These are phyloP conservation scores for Vitis hybrid DNA, from an alignment of 177 flowering plant genomes.

Conservation along the genomic window DNA sequence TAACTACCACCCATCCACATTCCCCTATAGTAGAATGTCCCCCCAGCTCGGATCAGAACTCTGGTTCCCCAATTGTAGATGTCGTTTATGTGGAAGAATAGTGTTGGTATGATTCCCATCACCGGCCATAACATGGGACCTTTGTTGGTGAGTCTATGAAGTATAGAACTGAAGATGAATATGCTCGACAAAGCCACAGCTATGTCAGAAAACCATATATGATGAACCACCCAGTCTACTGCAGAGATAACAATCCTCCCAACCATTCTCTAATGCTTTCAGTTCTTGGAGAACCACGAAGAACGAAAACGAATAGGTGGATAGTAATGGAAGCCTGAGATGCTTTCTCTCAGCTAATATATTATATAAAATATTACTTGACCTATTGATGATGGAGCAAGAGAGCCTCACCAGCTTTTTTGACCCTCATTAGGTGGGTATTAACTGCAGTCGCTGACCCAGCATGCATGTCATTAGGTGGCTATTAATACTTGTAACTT, in stretches of 20 bases:
- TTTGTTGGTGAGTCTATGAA: conserved; percentile 35
- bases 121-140: conserved; percentile 73
- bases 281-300: too few relatives aligned
- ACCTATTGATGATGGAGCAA: too few relatives aligned
- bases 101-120: conserved; percentile 47
- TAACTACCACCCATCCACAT: conserved; percentile 31
- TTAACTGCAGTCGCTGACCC: too few relatives aligned
- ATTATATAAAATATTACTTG: not conserved
- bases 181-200: conserved; percentile 36
- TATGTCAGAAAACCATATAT: conserved; percentile 27
- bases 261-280: not conserved
- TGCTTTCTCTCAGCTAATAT: not conserved
- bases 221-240: conserved; percentile 6
- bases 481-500: too few relatives aligned
- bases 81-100: conserved; percentile 30
- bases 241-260: not conserved
- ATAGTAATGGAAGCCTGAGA: not conserved
- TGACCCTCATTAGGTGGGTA: too few relatives aligned
- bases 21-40: conserved; percentile 43
- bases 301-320: not conserved
- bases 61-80: conserved; percentile 36
- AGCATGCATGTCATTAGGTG: too few relatives aligned
- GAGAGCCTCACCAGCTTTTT: too few relatives aligned
- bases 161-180: conserved; percentile 32
- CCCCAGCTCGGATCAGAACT: conserved; percentile 27